Conservation (phyloP, 2,329 filamentous ascomycete species). For the Fusarium aywerte region DNA sequence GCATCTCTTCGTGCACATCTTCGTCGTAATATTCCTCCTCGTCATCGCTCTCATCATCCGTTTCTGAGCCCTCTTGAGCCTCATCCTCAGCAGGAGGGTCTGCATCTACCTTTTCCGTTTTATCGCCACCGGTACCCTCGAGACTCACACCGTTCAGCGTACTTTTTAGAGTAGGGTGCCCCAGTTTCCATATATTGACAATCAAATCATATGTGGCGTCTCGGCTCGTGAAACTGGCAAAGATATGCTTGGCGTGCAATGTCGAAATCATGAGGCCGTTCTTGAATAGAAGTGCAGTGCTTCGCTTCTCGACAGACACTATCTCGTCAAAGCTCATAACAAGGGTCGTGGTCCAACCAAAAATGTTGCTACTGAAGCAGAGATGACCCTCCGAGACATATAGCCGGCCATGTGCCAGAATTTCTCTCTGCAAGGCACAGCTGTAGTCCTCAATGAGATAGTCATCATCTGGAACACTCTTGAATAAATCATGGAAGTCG, state of each 20-base stretch:
- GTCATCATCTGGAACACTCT: slow-evolving; percentile 97
- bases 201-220: slow-evolving; percentile 98
- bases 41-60: slow-evolving; percentile 73
- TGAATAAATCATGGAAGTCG: slow-evolving; percentile 93
- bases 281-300: slow-evolving; percentile 92
- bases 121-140: slow-evolving; percentile 85
- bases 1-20: slow-evolving; percentile 82
- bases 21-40: slow-evolving; percentile 70
- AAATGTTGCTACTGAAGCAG: slow-evolving; percentile 98
- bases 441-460: slow-evolving; percentile 99
- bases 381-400: slow-evolving; percentile 98
- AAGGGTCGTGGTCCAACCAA: slow-evolving; percentile 96
- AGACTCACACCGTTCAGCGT: slow-evolving; percentile 89
- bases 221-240: slow-evolving; percentile 92
- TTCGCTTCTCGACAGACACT: slow-evolving; percentile 96
- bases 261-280: slow-evolving; percentile 98
- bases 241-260: slow-evolving; percentile 92
- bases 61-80: slow-evolving; percentile 65
- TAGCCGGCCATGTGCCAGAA: slow-evolving; percentile 89
- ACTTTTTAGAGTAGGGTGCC: slow-evolving; percentile 90
- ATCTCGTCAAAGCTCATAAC: slow-evolving; percentile 99
- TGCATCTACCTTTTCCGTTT: slow-evolving; percentile 82
- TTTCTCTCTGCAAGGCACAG: slow-evolving; percentile 94
- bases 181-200: slow-evolving; percentile 98
- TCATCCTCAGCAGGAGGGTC: slow-evolving; percentile 51